phyloP scores from a whole-genome alignment of 2,329 filamentous ascomycete species.

The Claviceps quebecensis region DNA sequence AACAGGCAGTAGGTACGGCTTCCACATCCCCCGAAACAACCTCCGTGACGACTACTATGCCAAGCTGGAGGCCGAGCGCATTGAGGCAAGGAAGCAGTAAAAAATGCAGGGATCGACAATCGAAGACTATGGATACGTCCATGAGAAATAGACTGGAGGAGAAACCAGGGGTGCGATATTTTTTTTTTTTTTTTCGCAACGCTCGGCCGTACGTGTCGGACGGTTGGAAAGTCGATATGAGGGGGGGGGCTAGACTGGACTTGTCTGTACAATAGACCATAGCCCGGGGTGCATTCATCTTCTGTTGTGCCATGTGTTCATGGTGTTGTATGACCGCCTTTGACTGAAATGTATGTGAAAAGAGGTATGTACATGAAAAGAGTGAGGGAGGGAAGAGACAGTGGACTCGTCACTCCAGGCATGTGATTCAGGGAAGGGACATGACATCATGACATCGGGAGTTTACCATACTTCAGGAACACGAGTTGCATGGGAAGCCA shows the following conservation, averaged over 20 bases:
- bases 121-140: too few species aligned
- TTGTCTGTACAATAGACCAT: slow-evolving; percentile 16
- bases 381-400: too few species aligned
- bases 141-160: too few species aligned
- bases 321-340: background rate
- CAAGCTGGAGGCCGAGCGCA: slow-evolving; percentile 43
- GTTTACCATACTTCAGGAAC: too few species aligned
- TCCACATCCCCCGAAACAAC: slow-evolving; percentile 45
- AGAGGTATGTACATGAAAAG: too few species aligned
- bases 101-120: background rate
- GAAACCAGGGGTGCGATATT: too few species aligned
- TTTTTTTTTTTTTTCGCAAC: background rate
- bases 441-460: too few species aligned
- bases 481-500: too few species aligned
- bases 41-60: slow-evolving; percentile 44
- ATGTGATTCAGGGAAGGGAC: too few species aligned
- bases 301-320: background rate
- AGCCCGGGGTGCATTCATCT: slow-evolving; percentile 8
- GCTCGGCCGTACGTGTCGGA: slow-evolving; percentile 4
- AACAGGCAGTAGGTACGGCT: slow-evolving; percentile 41
- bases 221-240: slow-evolving; percentile 5
- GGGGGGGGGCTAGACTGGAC: slow-evolving; percentile 10
- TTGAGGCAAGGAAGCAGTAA: slow-evolving; percentile 17
- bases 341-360: too few species aligned
- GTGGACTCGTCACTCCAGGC: too few species aligned